A percentile compares a stretch with the other conserved stretches of the same genome.
phyloP scores from a whole-genome alignment of 306 rosid genomes.

The Quercus agrifolia region DNA sequence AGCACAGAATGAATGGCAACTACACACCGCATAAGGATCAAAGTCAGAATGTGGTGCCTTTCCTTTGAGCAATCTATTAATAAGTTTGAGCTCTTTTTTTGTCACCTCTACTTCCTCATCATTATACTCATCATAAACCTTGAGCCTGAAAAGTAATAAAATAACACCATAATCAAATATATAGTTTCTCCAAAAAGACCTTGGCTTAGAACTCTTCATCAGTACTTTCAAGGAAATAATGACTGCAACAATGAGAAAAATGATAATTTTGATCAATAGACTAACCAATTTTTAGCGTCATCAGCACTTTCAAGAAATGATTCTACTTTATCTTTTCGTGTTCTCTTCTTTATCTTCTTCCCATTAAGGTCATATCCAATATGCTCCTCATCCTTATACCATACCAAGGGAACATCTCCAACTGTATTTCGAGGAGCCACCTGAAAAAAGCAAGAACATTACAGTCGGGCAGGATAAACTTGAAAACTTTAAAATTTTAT shows the following conservation, averaged over 20 bases:
- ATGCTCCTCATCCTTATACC: constrained; percentile 86
- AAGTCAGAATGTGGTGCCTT: constrained; percentile 81
- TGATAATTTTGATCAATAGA: neutral
- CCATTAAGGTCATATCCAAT: constrained; percentile 86
- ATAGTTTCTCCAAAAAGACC: neutral
- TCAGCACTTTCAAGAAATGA: constrained; percentile 78
- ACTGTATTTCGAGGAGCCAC: constrained; percentile 81
- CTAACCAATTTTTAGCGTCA: constrained; percentile 82
- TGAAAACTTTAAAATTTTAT: neutral
- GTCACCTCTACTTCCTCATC: constrained; percentile 76
- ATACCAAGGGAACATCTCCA: constrained; percentile 83
- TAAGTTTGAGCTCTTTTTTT: constrained; percentile 57
- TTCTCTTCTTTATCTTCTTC: constrained; percentile 77
- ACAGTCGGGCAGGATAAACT: neutral
- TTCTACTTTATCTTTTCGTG: constrained; percentile 65
- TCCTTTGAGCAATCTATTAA: constrained; percentile 59
- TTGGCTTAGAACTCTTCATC: neutral
- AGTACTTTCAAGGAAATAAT: neutral
- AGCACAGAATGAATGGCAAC: constrained; percentile 8
- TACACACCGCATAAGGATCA: constrained; percentile 72
- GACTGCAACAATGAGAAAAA: neutral
- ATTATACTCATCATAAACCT: constrained; percentile 69
- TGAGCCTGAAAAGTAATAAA: constrained; percentile 56
- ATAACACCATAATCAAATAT: constrained; percentile 14
- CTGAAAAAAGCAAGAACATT: constrained; percentile 30